Evolutionary conservation across 495 filamentous ascomycete species (phyloP).

Genomic region (Podospora fimiseda): DNA sequence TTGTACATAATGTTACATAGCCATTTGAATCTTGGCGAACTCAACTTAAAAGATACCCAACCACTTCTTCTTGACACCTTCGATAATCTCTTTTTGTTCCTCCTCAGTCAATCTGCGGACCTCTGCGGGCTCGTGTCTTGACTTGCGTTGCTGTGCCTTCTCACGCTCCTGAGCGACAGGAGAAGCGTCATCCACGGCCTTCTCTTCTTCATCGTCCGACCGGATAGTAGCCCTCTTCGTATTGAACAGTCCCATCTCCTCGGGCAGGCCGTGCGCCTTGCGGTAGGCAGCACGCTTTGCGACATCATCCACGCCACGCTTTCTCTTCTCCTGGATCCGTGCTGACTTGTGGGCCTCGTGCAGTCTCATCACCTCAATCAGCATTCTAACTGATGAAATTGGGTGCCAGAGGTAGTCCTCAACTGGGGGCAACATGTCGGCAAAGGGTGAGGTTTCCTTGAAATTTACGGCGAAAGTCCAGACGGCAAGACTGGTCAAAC

Average conservation of each 20-base stretch:
- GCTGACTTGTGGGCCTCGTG: slow-evolving; percentile 57
- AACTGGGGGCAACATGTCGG: slow-evolving; percentile 61
- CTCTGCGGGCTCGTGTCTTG: neutral
- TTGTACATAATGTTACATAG: slow-evolving; percentile 3
- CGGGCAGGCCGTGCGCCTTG: slow-evolving; percentile 72
- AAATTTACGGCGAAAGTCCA: slow-evolving; percentile 67
- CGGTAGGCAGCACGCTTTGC: slow-evolving; percentile 72
- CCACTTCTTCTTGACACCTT: slow-evolving; percentile 33
- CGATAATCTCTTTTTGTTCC: slow-evolving; percentile 8
- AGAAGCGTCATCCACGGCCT: neutral
- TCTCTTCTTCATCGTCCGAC: slow-evolving; percentile 5
- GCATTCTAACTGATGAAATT: slow-evolving; percentile 48
- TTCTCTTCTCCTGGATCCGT: slow-evolving; percentile 58
- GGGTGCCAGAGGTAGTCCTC: slow-evolving; percentile 57
- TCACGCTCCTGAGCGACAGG: neutral
- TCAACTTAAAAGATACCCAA: slow-evolving; percentile 36
- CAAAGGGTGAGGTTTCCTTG: slow-evolving; percentile 61
- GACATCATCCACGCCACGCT: slow-evolving; percentile 65
- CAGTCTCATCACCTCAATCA: slow-evolving; percentile 62
- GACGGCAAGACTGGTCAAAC: slow-evolving; percentile 51
- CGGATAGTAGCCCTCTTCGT: slow-evolving; percentile 13
- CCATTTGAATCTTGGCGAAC: neutral
- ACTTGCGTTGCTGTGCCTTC: neutral
- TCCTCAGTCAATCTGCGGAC: slow-evolving; percentile 6
- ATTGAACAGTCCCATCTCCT: slow-evolving; percentile 37